Evolutionary conservation across 2,329 filamentous ascomycete genomes (phyloP), one percentile per base, ranked within the genome.

Genomic region (Clarireedia paspali): DNA sequence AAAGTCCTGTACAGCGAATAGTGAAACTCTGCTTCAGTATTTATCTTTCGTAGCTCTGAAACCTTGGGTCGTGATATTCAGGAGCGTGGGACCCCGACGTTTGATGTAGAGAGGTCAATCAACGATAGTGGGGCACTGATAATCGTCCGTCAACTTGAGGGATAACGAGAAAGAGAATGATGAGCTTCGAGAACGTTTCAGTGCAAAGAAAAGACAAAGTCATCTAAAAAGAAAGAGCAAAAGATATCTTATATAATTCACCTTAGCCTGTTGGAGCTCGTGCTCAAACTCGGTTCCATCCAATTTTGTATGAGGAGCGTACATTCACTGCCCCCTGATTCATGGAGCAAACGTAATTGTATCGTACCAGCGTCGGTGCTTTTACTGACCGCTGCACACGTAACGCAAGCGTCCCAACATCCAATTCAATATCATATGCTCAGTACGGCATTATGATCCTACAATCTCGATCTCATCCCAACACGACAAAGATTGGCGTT

Each of bases 241-340:
- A 10, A 38, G 27, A 53, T 53, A 27, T 20, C 36, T n/a, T 48
- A 17, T 34, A 10, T 23, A 20, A 34, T 7, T 38, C n/a, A 26
- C 12, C 30, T 17, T 53, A 20, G 23, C 15, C 15, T 36, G 20
- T 38, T 36, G 15, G 17, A 47, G 4, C 40, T 38, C 27, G 27
- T 12, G 30, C 30, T 34, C 30, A 34, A 34, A 34, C 30, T 34
- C 30, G 30, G 30, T 12, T 17, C 26, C 50, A 26, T 34, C 24
- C n/a, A 46, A 23, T 46, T 46, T 47, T 39, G 30, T 38, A n/a
- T 24, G 38, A 12, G 17, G 14, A 39, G 27, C 20, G 20, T 1
- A 47, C 36, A 26, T 7, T 15, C 40, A 53, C 26, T 47, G 26
- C 50, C 50, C 50, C 50, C 50, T 53, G 50, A 53, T 53, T 47